Base-by-base conservation (phyloP, 169 alveolate genomes). In the Pseudocohnilembus persalinus region DNA sequence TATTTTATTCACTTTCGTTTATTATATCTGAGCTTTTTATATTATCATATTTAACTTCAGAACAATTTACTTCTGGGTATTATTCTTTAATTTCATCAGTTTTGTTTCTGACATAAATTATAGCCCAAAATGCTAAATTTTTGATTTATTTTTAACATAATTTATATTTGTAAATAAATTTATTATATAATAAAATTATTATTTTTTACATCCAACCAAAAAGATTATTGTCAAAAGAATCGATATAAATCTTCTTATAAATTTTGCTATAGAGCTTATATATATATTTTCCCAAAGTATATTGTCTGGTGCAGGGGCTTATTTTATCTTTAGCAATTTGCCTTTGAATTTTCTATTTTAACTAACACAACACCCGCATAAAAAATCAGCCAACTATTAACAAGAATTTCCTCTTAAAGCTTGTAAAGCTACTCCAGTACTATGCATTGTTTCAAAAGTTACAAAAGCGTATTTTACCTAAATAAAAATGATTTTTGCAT, bases 51-150 rank as follows among this genome's bases (percentile, higher is more conserved):
- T n/a, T 29, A 0, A 30, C 64, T 34, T 79, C 31, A 49, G 27
- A n/a, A 25, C 84, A 79, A 29, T 79, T 49, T 0, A 79, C 76
- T n/a, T 32, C 49, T 0, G 84, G 84, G 29, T 79, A 79, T 28
- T 31, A 1, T 29, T 79, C 64, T 28, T n/a, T 29, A 0, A 79
- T 0, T 27, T 35, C 76, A 35, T 79, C 28, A 28, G 28, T 79
- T 25, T 32, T 26, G n/a, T 79, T 79, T 79, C 84, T 79, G 29
- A 79, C 64, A 74, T 76, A 79, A 35, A 79, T 76, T 49, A 79
- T 64, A 25, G 63, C 34, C 6, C 34, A 1, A 20, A 34, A 79
- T n/a, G 84, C 84, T 49, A 49, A 49, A 49, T 49, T 11, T 11
- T 11, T 49, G 20, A 49, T 11, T 49, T 11, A 20, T 49, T 11